Conservation (phyloP, 2,329 filamentous ascomycete species). For the Beauveria scarabaeidicola region DNA sequence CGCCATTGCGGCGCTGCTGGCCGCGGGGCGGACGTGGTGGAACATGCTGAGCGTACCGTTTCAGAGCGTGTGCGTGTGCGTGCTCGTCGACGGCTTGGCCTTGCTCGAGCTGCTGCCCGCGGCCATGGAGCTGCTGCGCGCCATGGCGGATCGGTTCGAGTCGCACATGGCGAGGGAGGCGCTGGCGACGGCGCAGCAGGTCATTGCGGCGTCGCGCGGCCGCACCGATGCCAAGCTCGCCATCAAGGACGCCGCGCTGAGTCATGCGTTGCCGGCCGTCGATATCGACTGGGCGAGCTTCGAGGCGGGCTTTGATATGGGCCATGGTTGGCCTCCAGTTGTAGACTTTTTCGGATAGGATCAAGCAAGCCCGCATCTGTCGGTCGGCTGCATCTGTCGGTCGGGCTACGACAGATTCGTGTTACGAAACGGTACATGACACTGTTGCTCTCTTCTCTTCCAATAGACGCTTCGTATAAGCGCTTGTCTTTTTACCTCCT, state of each 20-base stretch:
- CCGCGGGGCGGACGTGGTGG: slow-evolving; percentile 10
- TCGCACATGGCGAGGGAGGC: slow-evolving; percentile 14
- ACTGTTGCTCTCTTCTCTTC: no score
- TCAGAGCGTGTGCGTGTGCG: slow-evolving; percentile 11
- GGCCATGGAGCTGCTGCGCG: slow-evolving; percentile 8
- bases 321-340: background rate
- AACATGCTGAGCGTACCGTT: slow-evolving; percentile 14
- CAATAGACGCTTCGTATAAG: no score
- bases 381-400: no score
- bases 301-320: background rate
- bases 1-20: background rate
- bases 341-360: background rate
- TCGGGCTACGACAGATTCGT: no score
- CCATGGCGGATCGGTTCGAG: slow-evolving; percentile 7
- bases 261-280: background rate
- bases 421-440: no score
- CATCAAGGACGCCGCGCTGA: slow-evolving; percentile 3
- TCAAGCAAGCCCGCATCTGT: no score
- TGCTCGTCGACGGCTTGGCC: slow-evolving; percentile 8
- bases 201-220: background rate
- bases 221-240: background rate
- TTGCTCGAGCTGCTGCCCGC: slow-evolving; percentile 9
- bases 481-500: no score
- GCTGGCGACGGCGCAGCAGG: slow-evolving; percentile 11
- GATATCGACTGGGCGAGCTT: slow-evolving; percentile 3